phyloP scores from a whole-genome alignment of 441 rosid genomes.

The Erodium moschatum region DNA sequence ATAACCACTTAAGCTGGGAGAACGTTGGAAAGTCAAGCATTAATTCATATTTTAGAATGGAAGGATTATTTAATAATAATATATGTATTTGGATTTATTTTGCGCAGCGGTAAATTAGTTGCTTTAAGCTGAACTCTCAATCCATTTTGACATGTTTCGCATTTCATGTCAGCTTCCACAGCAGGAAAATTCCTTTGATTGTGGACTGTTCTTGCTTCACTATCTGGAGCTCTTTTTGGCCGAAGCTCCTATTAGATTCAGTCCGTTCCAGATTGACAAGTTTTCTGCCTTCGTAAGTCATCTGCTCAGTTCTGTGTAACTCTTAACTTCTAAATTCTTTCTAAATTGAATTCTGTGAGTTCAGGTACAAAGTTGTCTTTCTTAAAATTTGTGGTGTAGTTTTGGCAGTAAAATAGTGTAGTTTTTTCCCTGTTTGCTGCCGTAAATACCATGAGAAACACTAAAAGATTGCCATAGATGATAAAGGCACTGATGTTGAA shows the following conservation, averaged over 20 bases:
- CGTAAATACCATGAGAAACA: neutral
- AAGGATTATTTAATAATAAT: too few species aligned
- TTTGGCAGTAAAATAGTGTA: neutral
- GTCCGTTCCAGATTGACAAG: slow-evolving; percentile 37
- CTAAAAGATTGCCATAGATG: neutral
- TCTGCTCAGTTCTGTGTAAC: slow-evolving; percentile 9
- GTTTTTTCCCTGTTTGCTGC: slow-evolving; percentile 3
- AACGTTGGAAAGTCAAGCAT: too few species aligned
- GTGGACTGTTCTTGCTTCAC: slow-evolving; percentile 81
- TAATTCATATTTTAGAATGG: too few species aligned
- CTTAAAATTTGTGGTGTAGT: neutral
- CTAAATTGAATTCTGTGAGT: neutral
- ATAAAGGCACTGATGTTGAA: too few species aligned
- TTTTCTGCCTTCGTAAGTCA: slow-evolving; percentile 46
- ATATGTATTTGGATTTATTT: neutral
- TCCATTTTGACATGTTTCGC: slow-evolving; percentile 1
- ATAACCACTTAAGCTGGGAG: too few species aligned
- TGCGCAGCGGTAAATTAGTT: neutral
- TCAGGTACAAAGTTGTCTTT: neutral
- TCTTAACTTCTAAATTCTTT: neutral
- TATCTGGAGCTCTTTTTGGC: slow-evolving; percentile 57
- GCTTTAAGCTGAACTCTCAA: neutral
- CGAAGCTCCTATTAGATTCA: slow-evolving; percentile 53
- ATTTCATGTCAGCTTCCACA: slow-evolving; percentile 61
- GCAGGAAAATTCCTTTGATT: slow-evolving; percentile 72